These are phyloP conservation scores for Nasturtium officinale DNA, from an alignment of 345 rosid species.

Conservation along the genomic window DNA sequence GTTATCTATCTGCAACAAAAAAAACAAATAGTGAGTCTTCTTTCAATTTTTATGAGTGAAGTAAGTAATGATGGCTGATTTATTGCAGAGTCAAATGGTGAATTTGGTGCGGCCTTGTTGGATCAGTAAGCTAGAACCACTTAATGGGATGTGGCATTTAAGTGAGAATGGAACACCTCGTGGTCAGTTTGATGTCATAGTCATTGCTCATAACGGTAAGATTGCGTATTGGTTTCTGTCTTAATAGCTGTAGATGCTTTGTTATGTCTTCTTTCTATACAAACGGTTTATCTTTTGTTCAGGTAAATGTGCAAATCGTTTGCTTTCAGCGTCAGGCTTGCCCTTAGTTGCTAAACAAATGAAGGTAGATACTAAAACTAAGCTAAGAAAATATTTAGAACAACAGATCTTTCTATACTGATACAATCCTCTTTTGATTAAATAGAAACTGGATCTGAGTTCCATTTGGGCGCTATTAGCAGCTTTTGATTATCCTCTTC, in stretches of 20 bases:
- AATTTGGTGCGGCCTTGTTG: constrained; percentile 90
- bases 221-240: background rate
- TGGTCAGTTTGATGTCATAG: constrained; percentile 76
- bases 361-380: constrained; percentile 55
- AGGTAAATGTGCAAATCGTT: constrained; percentile 95
- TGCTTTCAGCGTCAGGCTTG: constrained; percentile 83
- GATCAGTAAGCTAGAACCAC: constrained; percentile 83
- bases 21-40: background rate
- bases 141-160: constrained; percentile 90
- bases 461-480: constrained; percentile 93
- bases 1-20: background rate
- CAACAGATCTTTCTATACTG: background rate
- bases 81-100: constrained; percentile 63
- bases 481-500: constrained; percentile 87
- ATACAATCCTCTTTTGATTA: constrained; percentile 7
- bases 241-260: constrained; percentile 15
- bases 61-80: constrained; percentile 19
- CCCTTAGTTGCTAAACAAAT: constrained; percentile 85
- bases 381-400: constrained; percentile 13
- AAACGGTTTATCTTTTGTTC: constrained; percentile 28
- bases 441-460: constrained; percentile 71
- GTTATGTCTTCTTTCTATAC: background rate
- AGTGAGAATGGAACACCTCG: constrained; percentile 79
- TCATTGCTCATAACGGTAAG: constrained; percentile 95
- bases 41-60: background rate